Base-by-base conservation (phyloP, 2,329 filamentous ascomycete genomes). In the Albifimbria verrucaria region DNA sequence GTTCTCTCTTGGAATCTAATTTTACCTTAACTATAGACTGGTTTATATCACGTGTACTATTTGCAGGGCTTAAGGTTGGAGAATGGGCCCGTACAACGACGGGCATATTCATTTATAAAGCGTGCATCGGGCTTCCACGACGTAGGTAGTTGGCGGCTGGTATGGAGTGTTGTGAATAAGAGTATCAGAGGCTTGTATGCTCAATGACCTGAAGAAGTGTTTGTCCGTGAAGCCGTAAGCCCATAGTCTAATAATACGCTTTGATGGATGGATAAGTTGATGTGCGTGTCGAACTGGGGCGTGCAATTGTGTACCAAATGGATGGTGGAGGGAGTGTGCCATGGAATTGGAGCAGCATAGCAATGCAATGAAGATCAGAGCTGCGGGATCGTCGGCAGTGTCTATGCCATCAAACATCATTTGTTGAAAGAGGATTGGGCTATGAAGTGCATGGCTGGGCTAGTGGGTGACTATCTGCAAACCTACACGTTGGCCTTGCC, bases 1-100 rank as follows among this genome's bases (percentile, higher is more conserved):
- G 78, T 96, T 96, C 77, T 89, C 86, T 64, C 83, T 96, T 69
- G 93, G 92, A 78, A 97, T 97, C 80, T 97, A 90, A 78, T 67
- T 55, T 45, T 26, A n/a, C 41, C 23, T 36, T n/a, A n/a, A 10
- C 26, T 36, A 48, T 25, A 48, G 23, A 22, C 21, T 24, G 21
- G 46, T 57, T 50, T 42, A 49, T 22, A 50, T 26, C 36, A 32
- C n/a, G 41, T 51, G 42, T 51, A 50, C 12, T 25, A 44, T 54
- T 53, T 21, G n/a, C 45, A 51, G 26, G 39, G 50, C 53, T 42
- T n/a, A 43, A 32, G 49, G 52, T 49, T 54, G 56, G 53, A 60
- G 28, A 50, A 50, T 52, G 56, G 24, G 49, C 52, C 45, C 50
- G 51, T 39, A 55, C 55, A 57, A n/a, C n/a, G 21, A 49, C 42